phyloP scores from a whole-genome alignment of 2,329 filamentous ascomycete species.

The Emergomyces orientalis region DNA sequence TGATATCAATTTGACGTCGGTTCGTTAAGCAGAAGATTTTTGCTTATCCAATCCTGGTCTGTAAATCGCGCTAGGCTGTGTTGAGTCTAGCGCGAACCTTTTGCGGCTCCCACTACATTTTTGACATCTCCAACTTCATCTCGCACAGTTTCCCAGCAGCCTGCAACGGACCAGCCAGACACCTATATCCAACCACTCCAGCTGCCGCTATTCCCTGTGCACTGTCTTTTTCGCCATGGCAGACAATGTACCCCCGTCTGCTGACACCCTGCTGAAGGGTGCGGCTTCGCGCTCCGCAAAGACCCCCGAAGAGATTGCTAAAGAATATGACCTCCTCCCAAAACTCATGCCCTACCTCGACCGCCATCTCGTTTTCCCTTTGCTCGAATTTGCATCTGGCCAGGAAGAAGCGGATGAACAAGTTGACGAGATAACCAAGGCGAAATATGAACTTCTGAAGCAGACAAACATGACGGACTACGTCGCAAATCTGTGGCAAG shows the following conservation, averaged over 20 bases:
- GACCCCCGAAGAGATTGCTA: constrained; percentile 48
- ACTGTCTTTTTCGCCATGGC: constrained; percentile 38
- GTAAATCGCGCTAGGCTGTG: constrained; percentile 1
- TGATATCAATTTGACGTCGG: neutral
- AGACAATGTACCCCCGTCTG: constrained; percentile 41
- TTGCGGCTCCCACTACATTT: constrained; percentile 8
- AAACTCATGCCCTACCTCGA: constrained; percentile 88
- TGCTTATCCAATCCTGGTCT: constrained; percentile 1
- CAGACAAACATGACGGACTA: constrained; percentile 99
- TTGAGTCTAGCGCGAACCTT: constrained; percentile 8
- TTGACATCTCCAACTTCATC: constrained; percentile 5
- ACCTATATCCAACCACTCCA: constrained; percentile 16
- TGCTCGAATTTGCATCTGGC: constrained; percentile 82
- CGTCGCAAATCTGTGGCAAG: constrained; percentile 81
- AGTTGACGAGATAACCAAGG: constrained; percentile 60
- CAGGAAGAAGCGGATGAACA: constrained; percentile 66
- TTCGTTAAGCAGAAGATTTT: neutral
- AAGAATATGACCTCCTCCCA: constrained; percentile 71
- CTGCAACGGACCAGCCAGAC: neutral
- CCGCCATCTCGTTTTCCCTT: constrained; percentile 89
- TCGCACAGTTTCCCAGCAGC: constrained; percentile 4
- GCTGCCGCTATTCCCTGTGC: constrained; percentile 5
- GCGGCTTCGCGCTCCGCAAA: constrained; percentile 37
- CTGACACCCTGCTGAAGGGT: constrained; percentile 43
- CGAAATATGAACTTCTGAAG: constrained; percentile 90